Evolutionary conservation across 1,284 basidiomycete genomes (phyloP), one percentile per base, ranked within the genome.

Genomic region (Puccinia novopanici): DNA sequence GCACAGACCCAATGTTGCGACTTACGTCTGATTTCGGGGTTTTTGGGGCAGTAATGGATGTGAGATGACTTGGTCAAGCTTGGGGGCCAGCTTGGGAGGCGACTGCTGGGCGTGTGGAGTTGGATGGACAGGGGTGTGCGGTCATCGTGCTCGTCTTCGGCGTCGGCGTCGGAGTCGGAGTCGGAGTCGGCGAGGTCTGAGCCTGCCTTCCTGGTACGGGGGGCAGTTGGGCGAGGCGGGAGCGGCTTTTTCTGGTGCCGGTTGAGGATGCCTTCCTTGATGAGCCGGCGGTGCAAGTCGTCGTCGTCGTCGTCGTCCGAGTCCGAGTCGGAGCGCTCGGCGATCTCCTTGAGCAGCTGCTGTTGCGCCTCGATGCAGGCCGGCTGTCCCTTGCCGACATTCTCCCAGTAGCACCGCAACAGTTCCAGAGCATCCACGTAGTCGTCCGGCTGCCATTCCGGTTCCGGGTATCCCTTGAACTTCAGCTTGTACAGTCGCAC

Each of bases 361-460:
- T 72, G 48, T 15, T 72, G 70, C 24, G 70, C 70, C 30, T 52
- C 6, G 48, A 72, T 72, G 22, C 70, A 72, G 4, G 30, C 27
- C 1, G 52, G 15, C 13, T 3, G 30, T n/a, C 70, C 70, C 17
- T n/a, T 17, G 30, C 19, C 17, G 13, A 37, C 5, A 34, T 72
- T 24, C 27, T 55, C 70, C 70, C 70, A 72, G 22, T 54, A 72
- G 34, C 70, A 72, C 15, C 70, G n/a, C 15, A 72, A 9, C 30
- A 72, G 52, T 55, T 52, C 70, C 9, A 55, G n/a, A 6, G 70
- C 70, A 48, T 55, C 70, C 4, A 72, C 70, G 34, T 55, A 34
- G 34, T 72, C 34, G 12, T 72, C 50, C 22, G 50, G 50, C 10
- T 72, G 70, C 70, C 70, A 72, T 40, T 72, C 70, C 30, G 30